These are phyloP conservation scores for Pleurotus tuoliensis DNA, from an alignment of 768 basidiomycete genomes.

Conservation along the genomic window DNA sequence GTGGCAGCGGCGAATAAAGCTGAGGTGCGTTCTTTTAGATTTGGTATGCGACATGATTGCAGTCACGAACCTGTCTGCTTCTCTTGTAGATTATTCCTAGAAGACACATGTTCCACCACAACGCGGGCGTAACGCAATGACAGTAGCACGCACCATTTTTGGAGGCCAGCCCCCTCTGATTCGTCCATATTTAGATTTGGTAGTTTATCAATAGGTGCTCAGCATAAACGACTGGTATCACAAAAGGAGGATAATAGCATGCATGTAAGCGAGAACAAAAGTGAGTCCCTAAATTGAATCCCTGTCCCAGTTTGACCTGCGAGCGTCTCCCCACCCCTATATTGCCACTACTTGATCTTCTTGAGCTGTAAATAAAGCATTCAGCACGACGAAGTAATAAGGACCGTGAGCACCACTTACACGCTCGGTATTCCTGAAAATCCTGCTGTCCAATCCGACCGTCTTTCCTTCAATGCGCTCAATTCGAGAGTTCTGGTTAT, in stretches of 20 bases:
- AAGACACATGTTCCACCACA: background rate
- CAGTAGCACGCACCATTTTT: background rate
- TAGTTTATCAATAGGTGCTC: too few relatives aligned
- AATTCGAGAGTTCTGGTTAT: constrained; percentile 80
- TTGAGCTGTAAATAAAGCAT: constrained; percentile 43
- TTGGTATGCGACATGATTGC: background rate
- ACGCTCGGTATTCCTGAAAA: constrained; percentile 80
- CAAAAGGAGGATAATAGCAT: background rate
- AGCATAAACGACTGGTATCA: background rate
- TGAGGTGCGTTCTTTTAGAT: constrained; percentile 1
- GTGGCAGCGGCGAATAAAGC: constrained; percentile 28
- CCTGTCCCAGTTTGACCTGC: too few relatives aligned
- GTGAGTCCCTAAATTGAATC: too few relatives aligned
- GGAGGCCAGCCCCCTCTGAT: background rate
- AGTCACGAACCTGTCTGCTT: constrained; percentile 27
- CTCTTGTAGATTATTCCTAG: constrained; percentile 27
- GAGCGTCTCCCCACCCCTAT: too few relatives aligned
- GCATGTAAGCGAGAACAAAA: background rate
- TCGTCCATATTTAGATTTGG: background rate
- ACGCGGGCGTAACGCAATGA: background rate
- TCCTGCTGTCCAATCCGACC: constrained; percentile 63
- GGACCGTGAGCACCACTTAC: constrained; percentile 35
- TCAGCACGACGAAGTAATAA: constrained; percentile 4
- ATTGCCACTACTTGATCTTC: constrained; percentile 44
- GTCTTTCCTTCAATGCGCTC: constrained; percentile 78